Evolutionary conservation across 371 early-diverging fungal genomes (phyloP), one percentile per base, ranked within the genome.

Genomic region (Mortierella sp.): DNA sequence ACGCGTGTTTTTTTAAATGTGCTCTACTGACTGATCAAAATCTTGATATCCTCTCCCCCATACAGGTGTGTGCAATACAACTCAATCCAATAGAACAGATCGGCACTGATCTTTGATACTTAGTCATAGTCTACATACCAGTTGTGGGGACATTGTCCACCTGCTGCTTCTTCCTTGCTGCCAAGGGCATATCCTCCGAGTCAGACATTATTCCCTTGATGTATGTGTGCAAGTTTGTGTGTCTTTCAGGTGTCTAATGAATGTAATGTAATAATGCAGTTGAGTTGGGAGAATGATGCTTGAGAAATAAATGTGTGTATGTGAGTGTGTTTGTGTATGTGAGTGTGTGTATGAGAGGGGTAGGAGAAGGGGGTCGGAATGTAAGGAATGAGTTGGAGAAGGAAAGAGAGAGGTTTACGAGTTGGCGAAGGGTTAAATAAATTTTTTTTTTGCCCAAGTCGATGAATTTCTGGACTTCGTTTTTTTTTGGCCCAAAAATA

Each of bases 181-280:
- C 72, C 14, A 80, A 61, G 24, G 81, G 81, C 70, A 80, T 66
- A 60, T 75, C 81, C n/a, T 80, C 81, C 22, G 76, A 80, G 62
- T 75, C 76, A 5, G 73, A 75, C 73, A 69, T 71, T 39, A 32
- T 64, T 60, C 22, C 28, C 40, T n/a, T 5, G 10, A n/a, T 55
- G 28, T 37, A 35, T 37, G 35, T 37, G 3, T 35, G 5, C 16
- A 9, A 35, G 11, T 20, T 35, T 37, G 26, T n/a, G 18, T 14
- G 28, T 59, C 6, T 59, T 59, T 26, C 37, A 32, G 9, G 16
- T n/a, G 37, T 5, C 4, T 32, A 39, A 37, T 20, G 12, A 62
- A 26, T 43, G 47, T 37, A 45, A 62, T 45, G 47, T 40, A 26
- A 40, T 22, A 40, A n/a, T 35, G 35, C 35, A 35, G 35, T 35